phyloP scores from a whole-genome alignment of 495 filamentous ascomycete species.

The Penicillium tannophilum region DNA sequence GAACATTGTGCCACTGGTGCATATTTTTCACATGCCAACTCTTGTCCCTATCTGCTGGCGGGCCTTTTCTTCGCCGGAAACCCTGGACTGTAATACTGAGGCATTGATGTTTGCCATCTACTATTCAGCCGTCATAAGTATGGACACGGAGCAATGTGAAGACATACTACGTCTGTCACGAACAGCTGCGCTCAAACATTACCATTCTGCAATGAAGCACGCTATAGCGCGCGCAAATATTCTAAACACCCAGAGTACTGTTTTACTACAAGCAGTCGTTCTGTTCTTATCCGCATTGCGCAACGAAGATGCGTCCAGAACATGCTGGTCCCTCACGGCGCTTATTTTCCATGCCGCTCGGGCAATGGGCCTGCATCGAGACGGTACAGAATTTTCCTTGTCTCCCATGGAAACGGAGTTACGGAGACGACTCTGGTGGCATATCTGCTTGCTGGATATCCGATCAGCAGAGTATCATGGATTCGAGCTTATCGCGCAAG shows the following conservation, averaged over 20 bases:
- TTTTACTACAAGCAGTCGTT: constrained; percentile 69
- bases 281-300: constrained; percentile 60
- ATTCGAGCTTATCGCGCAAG: constrained; percentile 65
- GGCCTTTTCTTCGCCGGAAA: constrained; percentile 48
- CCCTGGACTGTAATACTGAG: constrained; percentile 46
- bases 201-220: constrained; percentile 69
- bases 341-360: constrained; percentile 69
- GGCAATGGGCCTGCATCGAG: constrained; percentile 72
- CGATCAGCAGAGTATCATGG: constrained; percentile 70
- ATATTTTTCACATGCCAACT: constrained; percentile 63
- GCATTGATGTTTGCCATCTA: constrained; percentile 74
- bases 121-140: constrained; percentile 65
- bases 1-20: constrained; percentile 64
- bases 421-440: constrained; percentile 72
- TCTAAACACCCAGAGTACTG: constrained; percentile 64
- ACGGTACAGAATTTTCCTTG: constrained; percentile 62
- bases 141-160: constrained; percentile 37
- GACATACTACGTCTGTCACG: constrained; percentile 1
- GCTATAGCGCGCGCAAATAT: constrained; percentile 69
- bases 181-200: constrained; percentile 11
- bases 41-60: constrained; percentile 40
- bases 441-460: constrained; percentile 74
- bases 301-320: constrained; percentile 56
- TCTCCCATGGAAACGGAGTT: constrained; percentile 66
- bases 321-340: constrained; percentile 59